phyloP scores from a whole-genome alignment of 1,139 yeast species.

The Taiozyma onychis region DNA sequence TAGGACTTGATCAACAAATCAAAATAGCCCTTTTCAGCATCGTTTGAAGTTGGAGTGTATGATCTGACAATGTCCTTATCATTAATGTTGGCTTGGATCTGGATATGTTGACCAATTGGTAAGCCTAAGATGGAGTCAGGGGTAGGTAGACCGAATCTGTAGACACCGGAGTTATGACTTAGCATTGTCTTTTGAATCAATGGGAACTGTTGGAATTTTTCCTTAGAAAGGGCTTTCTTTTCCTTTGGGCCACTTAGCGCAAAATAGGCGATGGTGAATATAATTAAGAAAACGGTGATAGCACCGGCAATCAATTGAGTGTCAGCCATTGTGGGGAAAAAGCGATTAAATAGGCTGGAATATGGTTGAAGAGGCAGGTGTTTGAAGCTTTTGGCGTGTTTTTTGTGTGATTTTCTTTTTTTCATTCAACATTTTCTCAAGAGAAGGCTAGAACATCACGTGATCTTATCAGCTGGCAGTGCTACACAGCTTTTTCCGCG shows the following conservation, averaged over 20 bases:
- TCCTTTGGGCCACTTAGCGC: slow-evolving; percentile 5
- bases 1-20: slow-evolving; percentile 91
- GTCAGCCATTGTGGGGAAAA: not conserved
- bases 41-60: slow-evolving; percentile 90
- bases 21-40: slow-evolving; percentile 79
- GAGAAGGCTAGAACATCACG: not conserved
- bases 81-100: slow-evolving; percentile 64
- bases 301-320: slow-evolving; percentile 9
- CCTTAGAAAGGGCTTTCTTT: slow-evolving; percentile 37
- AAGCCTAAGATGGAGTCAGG: slow-evolving; percentile 74
- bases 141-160: slow-evolving; percentile 79
- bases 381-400: not conserved
- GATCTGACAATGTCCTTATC: slow-evolving; percentile 88
- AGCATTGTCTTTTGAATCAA: slow-evolving; percentile 73
- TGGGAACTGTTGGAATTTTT: slow-evolving; percentile 75
- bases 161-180: slow-evolving; percentile 79
- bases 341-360: no score
- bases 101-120: slow-evolving; percentile 93
- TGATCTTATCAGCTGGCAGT: not conserved
- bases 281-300: slow-evolving; percentile 9
- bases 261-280: slow-evolving; percentile 7
- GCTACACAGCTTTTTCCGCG: not conserved
- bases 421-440: not conserved
- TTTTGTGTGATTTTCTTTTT: not conserved
- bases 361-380: no score